Percentiles rank a stretch among this genome's conserved stretches.
Conservation (phyloP, 495 filamentous ascomycete species). For the Tuber umbilicatum region DNA sequence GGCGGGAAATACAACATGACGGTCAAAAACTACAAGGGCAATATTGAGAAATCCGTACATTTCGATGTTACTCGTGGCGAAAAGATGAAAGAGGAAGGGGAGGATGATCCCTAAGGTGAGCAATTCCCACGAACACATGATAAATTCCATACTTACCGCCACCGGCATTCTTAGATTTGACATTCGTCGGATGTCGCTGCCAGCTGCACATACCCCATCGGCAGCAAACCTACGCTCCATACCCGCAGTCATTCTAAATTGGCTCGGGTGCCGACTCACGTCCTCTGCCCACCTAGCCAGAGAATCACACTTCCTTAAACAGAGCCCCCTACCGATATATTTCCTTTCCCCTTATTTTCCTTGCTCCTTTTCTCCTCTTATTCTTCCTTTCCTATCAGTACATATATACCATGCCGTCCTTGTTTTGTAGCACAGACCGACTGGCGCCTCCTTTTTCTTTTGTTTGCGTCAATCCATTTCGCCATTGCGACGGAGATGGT, state of each 20-base stretch:
- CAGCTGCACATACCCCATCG: not conserved
- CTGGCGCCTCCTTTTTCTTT: not conserved
- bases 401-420: not conserved
- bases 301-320: not conserved
- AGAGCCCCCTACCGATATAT: conserved; percentile 1
- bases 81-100: conserved; percentile 19
- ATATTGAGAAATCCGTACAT: conserved; percentile 29
- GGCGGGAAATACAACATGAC: conserved; percentile 72
- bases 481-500: not conserved
- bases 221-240: not conserved
- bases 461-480: not conserved
- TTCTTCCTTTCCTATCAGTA: not conserved
- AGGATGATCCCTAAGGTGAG: not conserved
- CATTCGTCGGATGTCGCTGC: conserved; percentile 10
- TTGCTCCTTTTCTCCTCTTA: conserved; percentile 8
- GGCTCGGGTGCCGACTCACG: not conserved
- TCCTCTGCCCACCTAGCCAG: not conserved
- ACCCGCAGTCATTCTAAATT: not conserved
- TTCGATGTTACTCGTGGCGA: conserved; percentile 42
- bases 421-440: not conserved
- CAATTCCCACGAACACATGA: not conserved
- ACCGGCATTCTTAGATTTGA: not conserved
- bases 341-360: conserved; percentile 8
- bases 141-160: not conserved
- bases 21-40: conserved; percentile 48